Conservation (phyloP, 73 alveolate genomes). For the Paramecium caudatum region DNA sequence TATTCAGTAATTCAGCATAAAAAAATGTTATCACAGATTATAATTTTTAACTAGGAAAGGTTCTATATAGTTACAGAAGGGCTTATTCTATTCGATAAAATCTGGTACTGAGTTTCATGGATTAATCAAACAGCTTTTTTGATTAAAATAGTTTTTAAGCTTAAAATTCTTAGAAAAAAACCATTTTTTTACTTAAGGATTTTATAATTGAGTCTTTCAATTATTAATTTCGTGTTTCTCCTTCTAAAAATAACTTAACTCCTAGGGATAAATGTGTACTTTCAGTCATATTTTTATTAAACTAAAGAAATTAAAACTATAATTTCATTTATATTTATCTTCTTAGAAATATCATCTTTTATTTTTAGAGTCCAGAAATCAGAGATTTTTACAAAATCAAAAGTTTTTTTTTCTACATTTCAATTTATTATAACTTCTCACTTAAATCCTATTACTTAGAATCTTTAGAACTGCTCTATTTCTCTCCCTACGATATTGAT, state of each 20-base stretch:
- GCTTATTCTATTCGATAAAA: background rate
- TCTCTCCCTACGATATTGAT: too few species aligned
- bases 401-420: too few species aligned
- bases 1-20: background rate
- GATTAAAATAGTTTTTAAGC: background rate
- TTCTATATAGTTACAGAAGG: background rate
- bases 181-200: background rate
- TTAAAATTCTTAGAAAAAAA: background rate
- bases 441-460: too few species aligned
- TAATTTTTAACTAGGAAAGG: constrained; percentile 57
- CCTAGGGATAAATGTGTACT: background rate
- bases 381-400: too few species aligned
- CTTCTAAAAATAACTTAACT: background rate
- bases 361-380: too few species aligned
- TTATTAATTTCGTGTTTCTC: constrained; percentile 1
- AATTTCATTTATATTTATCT: background rate
- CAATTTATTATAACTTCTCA: too few species aligned
- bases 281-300: background rate
- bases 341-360: background rate
- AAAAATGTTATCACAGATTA: constrained; percentile 21
- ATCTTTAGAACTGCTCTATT: too few species aligned
- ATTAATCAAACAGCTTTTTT: background rate
- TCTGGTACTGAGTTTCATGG: background rate
- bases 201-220: background rate
- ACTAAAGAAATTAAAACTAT: background rate